A percentile compares a stretch with the other conserved stretches of the same genome.
Conservation (phyloP, 202 grass and related monocot species). For the Schoenoplectus triqueter region DNA sequence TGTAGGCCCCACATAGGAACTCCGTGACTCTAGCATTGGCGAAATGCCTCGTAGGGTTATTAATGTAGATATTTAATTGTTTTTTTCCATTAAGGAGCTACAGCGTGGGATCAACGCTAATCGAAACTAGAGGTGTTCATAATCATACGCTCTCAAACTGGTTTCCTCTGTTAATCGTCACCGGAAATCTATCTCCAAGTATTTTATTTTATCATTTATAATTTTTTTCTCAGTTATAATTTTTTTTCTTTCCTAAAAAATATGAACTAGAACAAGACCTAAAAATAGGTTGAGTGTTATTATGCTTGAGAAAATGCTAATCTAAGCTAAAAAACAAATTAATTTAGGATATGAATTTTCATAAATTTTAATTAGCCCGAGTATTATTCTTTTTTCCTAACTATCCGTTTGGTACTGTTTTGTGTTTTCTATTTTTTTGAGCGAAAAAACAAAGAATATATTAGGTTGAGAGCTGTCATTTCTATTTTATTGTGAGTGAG, state of each 20-base stretch:
- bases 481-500: no score
- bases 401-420: no score
- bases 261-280: neutral
- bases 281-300: neutral
- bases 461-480: no score
- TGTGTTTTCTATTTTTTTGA: no score
- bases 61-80: neutral
- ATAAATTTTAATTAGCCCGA: no score
- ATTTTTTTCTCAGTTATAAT: neutral
- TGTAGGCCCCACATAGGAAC: neutral
- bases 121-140: neutral
- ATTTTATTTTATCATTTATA: no score
- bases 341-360: no score
- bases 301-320: neutral
- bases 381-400: no score
- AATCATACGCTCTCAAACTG: neutral
- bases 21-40: constrained; percentile 1
- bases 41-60: constrained; percentile 16
- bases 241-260: neutral
- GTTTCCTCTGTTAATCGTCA: neutral
- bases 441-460: no score
- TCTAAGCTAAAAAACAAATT: neutral
- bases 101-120: constrained; percentile 27
- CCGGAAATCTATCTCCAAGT: no score
- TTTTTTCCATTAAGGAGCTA: neutral